phyloP scores from a whole-genome alignment of 169 alveolate genomes.

The Eimeria tenella region DNA sequence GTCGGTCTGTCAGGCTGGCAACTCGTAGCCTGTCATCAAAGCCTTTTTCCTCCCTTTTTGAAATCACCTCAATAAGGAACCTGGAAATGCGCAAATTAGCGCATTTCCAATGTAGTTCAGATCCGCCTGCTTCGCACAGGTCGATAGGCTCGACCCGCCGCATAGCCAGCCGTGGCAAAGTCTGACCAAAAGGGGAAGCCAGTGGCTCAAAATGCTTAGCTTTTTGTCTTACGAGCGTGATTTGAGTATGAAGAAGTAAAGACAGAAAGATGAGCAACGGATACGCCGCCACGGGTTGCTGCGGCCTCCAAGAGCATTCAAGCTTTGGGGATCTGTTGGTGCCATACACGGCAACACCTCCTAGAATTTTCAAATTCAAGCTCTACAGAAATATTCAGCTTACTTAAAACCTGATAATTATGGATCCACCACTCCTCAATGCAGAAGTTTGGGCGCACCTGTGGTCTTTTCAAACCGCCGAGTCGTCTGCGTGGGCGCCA shows the following conservation, averaged over 20 bases:
- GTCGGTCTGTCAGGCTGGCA: no score
- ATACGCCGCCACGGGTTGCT: background rate
- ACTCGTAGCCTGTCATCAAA: no score
- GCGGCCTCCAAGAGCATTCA: background rate
- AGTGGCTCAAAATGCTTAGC: background rate
- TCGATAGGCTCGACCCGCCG: conserved; percentile 54
- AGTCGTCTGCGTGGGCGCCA: background rate
- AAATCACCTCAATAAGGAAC: no score
- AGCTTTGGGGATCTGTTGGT: background rate
- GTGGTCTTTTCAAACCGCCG: background rate
- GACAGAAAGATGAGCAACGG: background rate
- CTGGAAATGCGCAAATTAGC: no score
- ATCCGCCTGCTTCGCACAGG: background rate
- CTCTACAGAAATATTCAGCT: background rate
- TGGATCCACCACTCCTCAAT: background rate
- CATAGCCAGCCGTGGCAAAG: background rate
- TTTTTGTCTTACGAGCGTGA: background rate
- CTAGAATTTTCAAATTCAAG: no score
- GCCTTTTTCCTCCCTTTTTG: no score
- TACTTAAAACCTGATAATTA: background rate
- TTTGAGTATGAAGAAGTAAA: background rate
- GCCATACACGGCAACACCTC: no score
- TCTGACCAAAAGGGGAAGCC: background rate
- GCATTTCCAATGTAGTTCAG: background rate
- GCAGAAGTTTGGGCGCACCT: background rate